Evolutionary conservation across 2,329 filamentous ascomycete species (phyloP).

Genomic region (Cordyceps farinosa): DNA sequence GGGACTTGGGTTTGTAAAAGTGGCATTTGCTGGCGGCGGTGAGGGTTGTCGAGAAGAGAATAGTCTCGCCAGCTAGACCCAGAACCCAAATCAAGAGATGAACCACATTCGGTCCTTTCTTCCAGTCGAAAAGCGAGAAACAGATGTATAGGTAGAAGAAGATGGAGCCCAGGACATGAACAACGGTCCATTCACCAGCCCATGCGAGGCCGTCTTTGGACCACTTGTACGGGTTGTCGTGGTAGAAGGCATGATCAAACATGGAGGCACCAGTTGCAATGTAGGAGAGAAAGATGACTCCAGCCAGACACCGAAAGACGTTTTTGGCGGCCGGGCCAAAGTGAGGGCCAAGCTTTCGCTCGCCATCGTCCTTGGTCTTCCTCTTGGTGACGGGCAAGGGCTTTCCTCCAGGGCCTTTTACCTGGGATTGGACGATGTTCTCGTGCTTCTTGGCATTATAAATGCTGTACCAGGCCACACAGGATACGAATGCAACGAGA

Average conservation of each 20-base stretch:
- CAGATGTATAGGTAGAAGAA: constrained; percentile 85
- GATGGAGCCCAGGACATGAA: constrained; percentile 79
- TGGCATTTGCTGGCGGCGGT: constrained; percentile 66
- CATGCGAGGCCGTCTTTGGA: constrained; percentile 52
- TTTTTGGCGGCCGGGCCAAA: constrained; percentile 66
- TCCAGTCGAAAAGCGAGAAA: constrained; percentile 81
- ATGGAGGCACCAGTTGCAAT: constrained; percentile 70
- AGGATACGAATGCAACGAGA: constrained; percentile 48
- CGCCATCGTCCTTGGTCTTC: constrained; percentile 46
- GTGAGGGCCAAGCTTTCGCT: constrained; percentile 44
- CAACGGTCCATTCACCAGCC: constrained; percentile 74
- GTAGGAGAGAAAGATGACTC: constrained; percentile 69
- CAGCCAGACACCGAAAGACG: constrained; percentile 72
- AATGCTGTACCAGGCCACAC: constrained; percentile 52
- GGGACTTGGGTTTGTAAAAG: constrained; percentile 42
- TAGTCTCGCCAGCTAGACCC: constrained; percentile 67
- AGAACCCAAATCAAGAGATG: constrained; percentile 78
- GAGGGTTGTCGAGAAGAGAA: constrained; percentile 67
- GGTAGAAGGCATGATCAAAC: constrained; percentile 66
- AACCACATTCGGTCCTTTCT: constrained; percentile 72
- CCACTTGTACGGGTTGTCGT: constrained; percentile 38
- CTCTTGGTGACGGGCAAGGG: constrained; percentile 70
- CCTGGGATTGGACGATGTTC: constrained; percentile 42
- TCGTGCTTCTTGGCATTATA: constrained; percentile 49
- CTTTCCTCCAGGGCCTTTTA: constrained; percentile 82